phyloP scores from a whole-genome alignment of 2,329 filamentous ascomycete genomes.

The Nigrospora oryzae region DNA sequence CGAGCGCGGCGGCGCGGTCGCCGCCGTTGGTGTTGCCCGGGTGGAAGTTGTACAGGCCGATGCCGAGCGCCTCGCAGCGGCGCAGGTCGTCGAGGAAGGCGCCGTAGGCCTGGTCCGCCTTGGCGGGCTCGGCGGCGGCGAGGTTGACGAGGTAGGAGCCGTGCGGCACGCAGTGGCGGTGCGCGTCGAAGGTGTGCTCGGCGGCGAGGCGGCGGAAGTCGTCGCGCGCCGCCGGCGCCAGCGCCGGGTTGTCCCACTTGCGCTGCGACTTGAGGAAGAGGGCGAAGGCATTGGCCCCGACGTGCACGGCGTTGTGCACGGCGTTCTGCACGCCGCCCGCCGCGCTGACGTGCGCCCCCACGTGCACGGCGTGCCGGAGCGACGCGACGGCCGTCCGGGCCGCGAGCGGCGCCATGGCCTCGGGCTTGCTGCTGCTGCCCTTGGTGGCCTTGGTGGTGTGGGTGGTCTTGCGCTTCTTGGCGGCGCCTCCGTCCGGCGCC shows the following conservation, averaged over 20 bases:
- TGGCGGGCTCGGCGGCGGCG: slow-evolving; percentile 70
- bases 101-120: slow-evolving; percentile 77
- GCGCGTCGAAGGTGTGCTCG: slow-evolving; percentile 62
- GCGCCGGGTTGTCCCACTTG: slow-evolving; percentile 81
- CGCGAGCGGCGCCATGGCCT: slow-evolving; percentile 53
- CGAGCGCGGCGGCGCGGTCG: slow-evolving; percentile 60
- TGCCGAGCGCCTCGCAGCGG: slow-evolving; percentile 78
- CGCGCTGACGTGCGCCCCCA: slow-evolving; percentile 86
- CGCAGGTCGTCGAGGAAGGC: slow-evolving; percentile 82
- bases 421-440: slow-evolving; percentile 24
- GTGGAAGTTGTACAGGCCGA: slow-evolving; percentile 95
- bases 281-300: slow-evolving; percentile 88
- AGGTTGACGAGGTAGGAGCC: slow-evolving; percentile 96
- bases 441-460: slow-evolving; percentile 16
- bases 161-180: slow-evolving; percentile 75
- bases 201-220: slow-evolving; percentile 63
- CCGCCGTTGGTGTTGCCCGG: slow-evolving; percentile 73
- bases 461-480: slow-evolving; percentile 33
- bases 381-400: slow-evolving; percentile 55
- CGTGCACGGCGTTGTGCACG: slow-evolving; percentile 66
- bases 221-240: slow-evolving; percentile 58
- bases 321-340: slow-evolving; percentile 91
- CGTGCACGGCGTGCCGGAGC: slow-evolving; percentile 64
- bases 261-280: slow-evolving; percentile 94
- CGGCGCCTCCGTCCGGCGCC: slow-evolving; percentile 2